phyloP scores from a whole-genome alignment of 2,329 filamentous ascomycete genomes.

The Alternaria panax region DNA sequence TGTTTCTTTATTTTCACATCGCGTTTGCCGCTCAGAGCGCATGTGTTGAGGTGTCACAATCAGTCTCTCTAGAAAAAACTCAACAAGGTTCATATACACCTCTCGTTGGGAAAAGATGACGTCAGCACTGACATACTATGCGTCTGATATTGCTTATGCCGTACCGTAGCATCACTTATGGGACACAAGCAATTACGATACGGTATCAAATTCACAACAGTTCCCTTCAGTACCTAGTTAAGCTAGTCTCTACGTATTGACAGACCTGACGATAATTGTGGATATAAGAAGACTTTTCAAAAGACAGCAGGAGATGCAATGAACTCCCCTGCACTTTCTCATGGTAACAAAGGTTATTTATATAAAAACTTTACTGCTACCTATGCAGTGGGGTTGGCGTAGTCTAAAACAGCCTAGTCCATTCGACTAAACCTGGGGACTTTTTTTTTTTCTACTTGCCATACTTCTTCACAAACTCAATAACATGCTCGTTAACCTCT shows the following conservation, averaged over 20 bases:
- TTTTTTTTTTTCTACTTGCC: not conserved
- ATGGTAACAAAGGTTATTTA: no score
- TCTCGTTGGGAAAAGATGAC: not conserved
- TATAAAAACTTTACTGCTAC: not conserved
- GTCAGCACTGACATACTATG: not conserved
- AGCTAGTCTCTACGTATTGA: no score
- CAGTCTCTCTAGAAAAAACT: not conserved
- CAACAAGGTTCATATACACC: not conserved
- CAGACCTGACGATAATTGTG: no score
- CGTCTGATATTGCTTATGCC: not conserved
- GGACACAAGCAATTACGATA: not conserved
- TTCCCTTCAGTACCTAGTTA: not conserved
- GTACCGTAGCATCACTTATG: not conserved
- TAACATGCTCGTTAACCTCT: conserved; percentile 50
- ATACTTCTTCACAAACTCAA: conserved; percentile 43
- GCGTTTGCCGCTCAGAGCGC: not conserved
- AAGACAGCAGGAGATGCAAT: no score
- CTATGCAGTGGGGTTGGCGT: not conserved
- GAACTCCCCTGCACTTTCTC: no score
- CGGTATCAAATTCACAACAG: not conserved
- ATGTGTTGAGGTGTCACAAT: not conserved
- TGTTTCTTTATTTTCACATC: not conserved
- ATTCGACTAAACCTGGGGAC: no score
- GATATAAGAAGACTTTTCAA: not conserved
- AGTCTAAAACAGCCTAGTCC: not conserved